phyloP scores from a whole-genome alignment of 2,329 filamentous ascomycete species.

The Catunica adiposa region DNA sequence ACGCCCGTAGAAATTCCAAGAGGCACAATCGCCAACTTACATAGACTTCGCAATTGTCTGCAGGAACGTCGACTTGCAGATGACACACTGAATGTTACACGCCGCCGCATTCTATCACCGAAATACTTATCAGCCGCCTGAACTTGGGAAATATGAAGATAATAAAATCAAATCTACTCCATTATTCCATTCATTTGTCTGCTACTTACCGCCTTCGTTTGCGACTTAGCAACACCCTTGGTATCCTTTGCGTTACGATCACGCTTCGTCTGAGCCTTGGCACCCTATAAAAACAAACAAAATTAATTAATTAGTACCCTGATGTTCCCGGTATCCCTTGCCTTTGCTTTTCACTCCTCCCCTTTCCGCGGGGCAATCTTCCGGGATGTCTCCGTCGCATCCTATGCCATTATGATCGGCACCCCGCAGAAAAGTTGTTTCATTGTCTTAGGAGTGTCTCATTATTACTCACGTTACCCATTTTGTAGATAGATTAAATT shows the following conservation, averaged over 20 bases:
- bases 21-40: constrained; percentile 25
- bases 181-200: too few species aligned
- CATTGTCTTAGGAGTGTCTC: background rate
- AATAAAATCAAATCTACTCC: too few species aligned
- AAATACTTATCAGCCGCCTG: background rate
- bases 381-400: background rate
- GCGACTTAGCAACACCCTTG: constrained; percentile 43
- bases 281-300: constrained; percentile 29
- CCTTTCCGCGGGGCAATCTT: too few species aligned
- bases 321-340: background rate
- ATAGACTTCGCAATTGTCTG: constrained; percentile 59
- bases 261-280: constrained; percentile 54
- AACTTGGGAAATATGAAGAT: too few species aligned
- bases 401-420: background rate
- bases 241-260: constrained; percentile 51
- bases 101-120: constrained; percentile 48
- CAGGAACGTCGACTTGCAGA: constrained; percentile 65
- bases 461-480: constrained; percentile 16
- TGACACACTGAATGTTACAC: constrained; percentile 58
- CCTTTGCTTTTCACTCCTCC: too few species aligned
- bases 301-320: background rate
- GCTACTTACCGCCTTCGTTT: constrained; percentile 46
- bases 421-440: background rate
- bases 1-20: too few species aligned
- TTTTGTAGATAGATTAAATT: constrained; percentile 5